A percentile compares a stretch with the other conserved stretches of the same genome.
phyloP scores from a whole-genome alignment of 768 basidiomycete species.

The Podaxis mareebaensis region DNA sequence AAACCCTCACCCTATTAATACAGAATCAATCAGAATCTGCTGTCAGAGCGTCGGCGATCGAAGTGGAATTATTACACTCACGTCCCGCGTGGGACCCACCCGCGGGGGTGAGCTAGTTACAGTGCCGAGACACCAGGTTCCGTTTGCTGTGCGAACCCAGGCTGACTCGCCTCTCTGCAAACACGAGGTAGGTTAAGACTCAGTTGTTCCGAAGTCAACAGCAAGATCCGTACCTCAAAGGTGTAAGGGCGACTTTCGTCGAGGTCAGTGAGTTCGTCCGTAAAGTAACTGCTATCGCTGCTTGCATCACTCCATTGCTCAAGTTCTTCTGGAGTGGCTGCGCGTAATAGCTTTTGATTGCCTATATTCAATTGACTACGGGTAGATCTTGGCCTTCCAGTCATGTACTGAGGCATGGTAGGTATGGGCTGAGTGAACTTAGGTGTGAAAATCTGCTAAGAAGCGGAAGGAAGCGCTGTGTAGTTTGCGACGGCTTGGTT shows the following conservation, averaged over 20 bases:
- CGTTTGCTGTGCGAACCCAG: constrained; percentile 51
- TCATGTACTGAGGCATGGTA: constrained; percentile 16
- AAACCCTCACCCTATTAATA: constrained; percentile 44
- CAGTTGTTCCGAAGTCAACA: constrained; percentile 7
- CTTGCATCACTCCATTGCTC: constrained; percentile 36
- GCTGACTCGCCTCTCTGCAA: constrained; percentile 46
- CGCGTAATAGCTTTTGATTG: constrained; percentile 27
- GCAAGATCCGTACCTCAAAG: constrained; percentile 16
- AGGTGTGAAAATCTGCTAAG: background rate
- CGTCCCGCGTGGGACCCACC: constrained; percentile 47
- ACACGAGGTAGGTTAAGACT: constrained; percentile 10
- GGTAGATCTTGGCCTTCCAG: constrained; percentile 11
- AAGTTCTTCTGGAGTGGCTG: constrained; percentile 35
- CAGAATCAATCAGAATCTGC: constrained; percentile 17
- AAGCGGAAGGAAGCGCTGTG: constrained; percentile 3
- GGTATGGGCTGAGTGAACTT: constrained; percentile 10
- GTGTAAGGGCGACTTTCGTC: constrained; percentile 13
- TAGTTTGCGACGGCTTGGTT: background rate
- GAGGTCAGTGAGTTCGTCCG: constrained; percentile 33
- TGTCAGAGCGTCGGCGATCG: background rate
- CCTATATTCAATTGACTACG: constrained; percentile 12
- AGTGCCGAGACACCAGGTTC: constrained; percentile 53
- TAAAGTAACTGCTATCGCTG: constrained; percentile 31
- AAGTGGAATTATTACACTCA: constrained; percentile 25
- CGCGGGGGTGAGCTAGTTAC: constrained; percentile 46